These are phyloP conservation scores for Fusarium incarnatum DNA, from an alignment of 2,329 filamentous ascomycete species.

Conservation along the genomic window DNA sequence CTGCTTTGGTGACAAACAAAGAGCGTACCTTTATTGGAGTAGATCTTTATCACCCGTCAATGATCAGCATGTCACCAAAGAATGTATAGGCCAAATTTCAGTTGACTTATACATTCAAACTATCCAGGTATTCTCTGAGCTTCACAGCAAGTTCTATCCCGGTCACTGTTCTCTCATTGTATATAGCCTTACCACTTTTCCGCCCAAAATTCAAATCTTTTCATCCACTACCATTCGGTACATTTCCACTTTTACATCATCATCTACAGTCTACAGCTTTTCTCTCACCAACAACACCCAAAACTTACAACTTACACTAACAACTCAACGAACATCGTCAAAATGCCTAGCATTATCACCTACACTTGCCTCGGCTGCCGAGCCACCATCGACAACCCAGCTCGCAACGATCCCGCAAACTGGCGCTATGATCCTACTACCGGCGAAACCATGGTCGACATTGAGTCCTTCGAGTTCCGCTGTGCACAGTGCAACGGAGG, in stretches of 20 bases:
- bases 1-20: accelerated
- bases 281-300: background rate
- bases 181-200: background rate
- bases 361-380: background rate
- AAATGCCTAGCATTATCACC: background rate
- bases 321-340: accelerated
- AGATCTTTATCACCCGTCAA: too few species aligned
- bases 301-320: background rate
- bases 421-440: background rate
- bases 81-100: too few species aligned
- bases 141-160: accelerated
- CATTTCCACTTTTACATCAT: background rate
- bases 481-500: background rate
- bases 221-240: background rate
- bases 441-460: background rate
- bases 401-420: background rate
- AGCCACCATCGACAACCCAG: background rate
- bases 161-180: background rate
- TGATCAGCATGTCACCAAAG: too few species aligned
- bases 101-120: too few species aligned
- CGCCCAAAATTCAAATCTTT: too few species aligned
- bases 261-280: background rate
- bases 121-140: too few species aligned
- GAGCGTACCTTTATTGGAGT: too few species aligned
- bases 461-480: background rate